phyloP scores from a whole-genome alignment of 2,329 filamentous ascomycete genomes.

The Aspergillus candidus region DNA sequence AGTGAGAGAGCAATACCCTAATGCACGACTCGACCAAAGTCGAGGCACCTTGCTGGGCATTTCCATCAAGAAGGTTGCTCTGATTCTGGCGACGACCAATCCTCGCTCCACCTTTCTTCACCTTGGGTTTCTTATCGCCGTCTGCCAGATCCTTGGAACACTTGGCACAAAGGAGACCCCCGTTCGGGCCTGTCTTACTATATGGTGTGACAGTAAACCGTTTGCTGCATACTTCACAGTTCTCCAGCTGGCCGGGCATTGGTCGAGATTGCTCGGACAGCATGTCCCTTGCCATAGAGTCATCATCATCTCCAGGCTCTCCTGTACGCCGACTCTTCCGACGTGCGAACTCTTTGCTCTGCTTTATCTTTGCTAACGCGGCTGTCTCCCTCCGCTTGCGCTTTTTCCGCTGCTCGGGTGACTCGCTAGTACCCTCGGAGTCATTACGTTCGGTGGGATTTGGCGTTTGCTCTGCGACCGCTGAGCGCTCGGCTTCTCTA shows the following conservation, averaged over 20 bases:
- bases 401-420: conserved; percentile 46
- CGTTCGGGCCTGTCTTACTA: conserved; percentile 72
- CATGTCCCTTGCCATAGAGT: conserved; percentile 45
- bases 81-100: conserved; percentile 68
- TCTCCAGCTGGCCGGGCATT: conserved; percentile 77
- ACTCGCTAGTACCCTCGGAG: conserved; percentile 33
- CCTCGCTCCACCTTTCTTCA: conserved; percentile 50
- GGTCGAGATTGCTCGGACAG: conserved; percentile 53
- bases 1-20: conserved; percentile 31
- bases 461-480: conserved; percentile 20
- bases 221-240: conserved; percentile 78
- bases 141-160: conserved; percentile 72
- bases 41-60: conserved; percentile 38
- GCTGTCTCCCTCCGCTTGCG: conserved; percentile 51
- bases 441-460: conserved; percentile 27
- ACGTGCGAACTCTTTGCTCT: conserved; percentile 47
- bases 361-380: conserved; percentile 41
- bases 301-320: conserved; percentile 42
- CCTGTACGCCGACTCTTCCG: conserved; percentile 39
- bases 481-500: conserved; percentile 42
- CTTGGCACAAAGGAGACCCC: conserved; percentile 74
- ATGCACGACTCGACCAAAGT: conserved; percentile 53
- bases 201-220: conserved; percentile 91
- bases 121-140: conserved; percentile 53
- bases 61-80: conserved; percentile 77